Percentiles rank a stretch among this genome's conserved stretches.
phyloP scores from a whole-genome alignment of 768 basidiomycete species.

The Erythrobasidium yunnanense region DNA sequence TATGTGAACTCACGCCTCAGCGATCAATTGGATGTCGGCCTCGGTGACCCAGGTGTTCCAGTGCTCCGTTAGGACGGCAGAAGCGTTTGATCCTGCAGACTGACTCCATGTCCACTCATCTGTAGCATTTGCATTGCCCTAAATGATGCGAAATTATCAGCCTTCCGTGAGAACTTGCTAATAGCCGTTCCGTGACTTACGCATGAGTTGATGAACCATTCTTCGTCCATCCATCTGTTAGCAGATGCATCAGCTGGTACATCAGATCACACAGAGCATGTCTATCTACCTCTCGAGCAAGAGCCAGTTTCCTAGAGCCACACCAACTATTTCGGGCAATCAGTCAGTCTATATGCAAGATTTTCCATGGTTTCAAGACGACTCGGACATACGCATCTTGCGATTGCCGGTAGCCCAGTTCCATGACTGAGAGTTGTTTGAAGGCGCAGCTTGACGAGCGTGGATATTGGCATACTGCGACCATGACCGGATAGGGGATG shows the following conservation, averaged over 20 bases:
- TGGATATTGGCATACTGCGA: background rate
- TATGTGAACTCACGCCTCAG: conserved; percentile 1
- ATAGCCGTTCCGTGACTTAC: too few relatives aligned
- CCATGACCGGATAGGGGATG: background rate
- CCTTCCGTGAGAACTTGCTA: too few relatives aligned
- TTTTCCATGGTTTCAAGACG: background rate
- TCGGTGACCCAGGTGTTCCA: conserved; percentile 44
- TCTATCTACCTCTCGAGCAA: background rate
- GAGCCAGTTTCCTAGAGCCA: conserved; percentile 16
- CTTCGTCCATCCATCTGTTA: conserved; percentile 28
- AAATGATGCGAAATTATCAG: too few relatives aligned
- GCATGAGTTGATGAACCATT: background rate
- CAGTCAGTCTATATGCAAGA: background rate
- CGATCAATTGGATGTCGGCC: conserved; percentile 39
- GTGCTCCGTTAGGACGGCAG: conserved; percentile 38
- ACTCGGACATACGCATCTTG: background rate
- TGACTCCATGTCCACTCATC: conserved; percentile 26
- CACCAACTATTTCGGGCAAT: conserved; percentile 6
- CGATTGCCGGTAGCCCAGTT: too few relatives aligned
- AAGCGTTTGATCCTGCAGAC: conserved; percentile 17
- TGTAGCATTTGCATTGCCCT: background rate
- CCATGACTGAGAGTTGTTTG: too few relatives aligned
- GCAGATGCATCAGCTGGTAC: too few relatives aligned
- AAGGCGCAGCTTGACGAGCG: background rate
- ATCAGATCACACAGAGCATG: background rate